These are phyloP conservation scores for Diatrype stigma DNA, from an alignment of 2,329 filamentous ascomycete genomes.

Conservation along the genomic window DNA sequence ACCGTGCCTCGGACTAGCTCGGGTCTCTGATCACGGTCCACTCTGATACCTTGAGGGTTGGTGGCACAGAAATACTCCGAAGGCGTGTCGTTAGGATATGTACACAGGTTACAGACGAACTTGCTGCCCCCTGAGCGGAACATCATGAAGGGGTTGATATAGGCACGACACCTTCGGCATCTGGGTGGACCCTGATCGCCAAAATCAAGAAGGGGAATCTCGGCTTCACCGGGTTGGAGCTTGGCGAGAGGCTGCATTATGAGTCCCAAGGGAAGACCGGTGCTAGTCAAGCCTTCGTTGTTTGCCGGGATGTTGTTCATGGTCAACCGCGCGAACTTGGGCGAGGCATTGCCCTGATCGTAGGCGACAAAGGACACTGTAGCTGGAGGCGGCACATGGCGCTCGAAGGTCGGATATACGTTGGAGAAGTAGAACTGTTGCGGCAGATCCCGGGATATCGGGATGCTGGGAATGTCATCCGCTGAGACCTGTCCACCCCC, in stretches of 20 bases:
- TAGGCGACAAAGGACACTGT: conserved; percentile 86
- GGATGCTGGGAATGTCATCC: conserved; percentile 90
- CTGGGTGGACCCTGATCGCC: conserved; percentile 85
- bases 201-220: conserved; percentile 92
- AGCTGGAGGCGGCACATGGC: conserved; percentile 84
- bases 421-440: conserved; percentile 83
- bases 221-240: conserved; percentile 76
- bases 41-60: conserved; percentile 77
- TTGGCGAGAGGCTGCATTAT: conserved; percentile 83
- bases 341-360: conserved; percentile 94
- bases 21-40: conserved; percentile 83
- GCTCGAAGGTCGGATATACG: conserved; percentile 93
- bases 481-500: conserved; percentile 77
- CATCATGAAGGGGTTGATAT: conserved; percentile 99
- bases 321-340: conserved; percentile 86
- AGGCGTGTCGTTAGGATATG: conserved; percentile 90
- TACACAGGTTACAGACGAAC: conserved; percentile 97
- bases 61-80: conserved; percentile 91
- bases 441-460: conserved; percentile 74
- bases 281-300: conserved; percentile 73
- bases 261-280: conserved; percentile 80
- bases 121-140: conserved; percentile 93
- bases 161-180: conserved; percentile 87
- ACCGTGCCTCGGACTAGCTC: conserved; percentile 90
- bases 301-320: conserved; percentile 89